Base-by-base conservation (phyloP, 257 asterid genomes). In the Eucommia ulmoides region DNA sequence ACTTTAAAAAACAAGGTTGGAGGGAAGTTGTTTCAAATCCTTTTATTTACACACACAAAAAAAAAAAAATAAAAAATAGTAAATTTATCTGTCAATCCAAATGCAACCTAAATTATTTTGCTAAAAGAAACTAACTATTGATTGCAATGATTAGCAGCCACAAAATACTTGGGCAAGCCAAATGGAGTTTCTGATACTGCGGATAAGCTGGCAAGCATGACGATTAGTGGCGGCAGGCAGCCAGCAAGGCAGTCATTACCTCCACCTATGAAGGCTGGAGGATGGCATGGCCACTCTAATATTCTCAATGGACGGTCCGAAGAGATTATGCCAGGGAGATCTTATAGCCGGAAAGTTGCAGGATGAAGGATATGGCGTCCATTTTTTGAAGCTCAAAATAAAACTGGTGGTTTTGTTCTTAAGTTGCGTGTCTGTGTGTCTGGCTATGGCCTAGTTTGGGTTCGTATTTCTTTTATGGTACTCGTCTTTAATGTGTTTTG, bases 221-320 rank as follows among this genome's bases (percentile, higher is more conserved):
- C 61, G n/a, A 58, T 83, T 44, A 71, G 81, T 21, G 58, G 74
- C 23, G 67, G 74, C 42, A 73, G 77, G 52, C 64, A 72, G 11
- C 59, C 65, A 26, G 71, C 65, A 51, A 82, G 67, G 63, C 78
- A 59, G 23, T 57, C 58, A 52, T 78, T 66, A 45, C 87, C 80
- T 45, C 78, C 70, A 41, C 79, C 85, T 18, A 76, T 81, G 95
- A 81, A 81, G 68, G 93, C 88, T 21, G 97, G 92, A 56, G 92
- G 97, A 22, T 81, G 91, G 88, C 81, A 74, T 19, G 72, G 65
- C 19, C 73, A 63, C 19, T 65, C 81, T 26, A 85, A 74, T 64
- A 24, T 60, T 42, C 58, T 71, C 33, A 62, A 55, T 24, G 78
- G 82, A 55, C 76, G 77, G 54, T 66, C 94, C 0, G 76, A 72